These are phyloP conservation scores for Yarrowia sp. DNA, from an alignment of 805 yeast species.

Conservation along the genomic window DNA sequence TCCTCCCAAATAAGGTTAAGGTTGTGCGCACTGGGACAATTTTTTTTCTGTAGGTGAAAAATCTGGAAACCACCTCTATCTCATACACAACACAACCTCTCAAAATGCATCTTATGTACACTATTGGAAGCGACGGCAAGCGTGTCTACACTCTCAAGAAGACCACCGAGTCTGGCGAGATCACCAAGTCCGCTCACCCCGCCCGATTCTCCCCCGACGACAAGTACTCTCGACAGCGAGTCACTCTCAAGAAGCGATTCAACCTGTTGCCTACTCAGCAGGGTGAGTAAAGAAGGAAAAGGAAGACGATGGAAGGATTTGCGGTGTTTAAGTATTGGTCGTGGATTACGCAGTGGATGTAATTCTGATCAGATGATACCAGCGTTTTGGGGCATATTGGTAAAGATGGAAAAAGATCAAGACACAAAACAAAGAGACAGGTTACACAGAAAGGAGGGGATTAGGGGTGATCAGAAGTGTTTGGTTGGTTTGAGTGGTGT, in stretches of 20 bases:
- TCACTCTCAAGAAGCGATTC: slow-evolving; percentile 93
- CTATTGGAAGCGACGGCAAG: slow-evolving; percentile 92
- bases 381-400: background rate
- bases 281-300: slow-evolving; percentile 42
- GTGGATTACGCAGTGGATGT: background rate
- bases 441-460: background rate
- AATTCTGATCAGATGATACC: background rate
- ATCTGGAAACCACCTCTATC: background rate
- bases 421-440: background rate
- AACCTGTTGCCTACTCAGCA: slow-evolving; percentile 86
- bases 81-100: slow-evolving; percentile 14
- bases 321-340: no score
- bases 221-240: slow-evolving; percentile 98
- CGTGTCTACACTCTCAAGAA: slow-evolving; percentile 92
- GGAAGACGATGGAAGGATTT: no score
- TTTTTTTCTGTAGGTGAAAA: slow-evolving; percentile 25
- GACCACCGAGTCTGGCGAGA: slow-evolving; percentile 81
- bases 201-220: slow-evolving; percentile 99
- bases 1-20: background rate
- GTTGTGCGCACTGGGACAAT: slow-evolving; percentile 35
- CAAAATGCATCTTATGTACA: slow-evolving; percentile 98
- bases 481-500: no score
- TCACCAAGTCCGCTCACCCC: slow-evolving; percentile 98
- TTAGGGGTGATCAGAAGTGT: background rate
- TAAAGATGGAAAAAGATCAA: background rate